phyloP scores from a whole-genome alignment of 2,329 filamentous ascomycete genomes.

The Exophiala calicioides region DNA sequence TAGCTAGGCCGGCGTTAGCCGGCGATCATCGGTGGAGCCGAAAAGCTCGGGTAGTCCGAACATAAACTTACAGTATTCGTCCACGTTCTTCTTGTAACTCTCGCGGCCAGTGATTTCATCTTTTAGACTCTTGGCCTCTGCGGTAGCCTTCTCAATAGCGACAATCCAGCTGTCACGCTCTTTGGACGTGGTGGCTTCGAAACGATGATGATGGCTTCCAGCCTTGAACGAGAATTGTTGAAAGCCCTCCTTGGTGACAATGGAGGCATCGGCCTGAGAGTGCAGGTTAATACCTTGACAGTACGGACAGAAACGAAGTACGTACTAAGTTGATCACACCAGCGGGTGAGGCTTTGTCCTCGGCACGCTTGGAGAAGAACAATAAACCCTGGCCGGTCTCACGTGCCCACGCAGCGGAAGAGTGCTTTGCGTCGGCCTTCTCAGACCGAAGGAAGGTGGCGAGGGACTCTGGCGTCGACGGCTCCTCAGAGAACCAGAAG shows the following conservation, averaged over 20 bases:
- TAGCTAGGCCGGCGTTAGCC: slow-evolving; percentile 40
- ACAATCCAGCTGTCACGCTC: slow-evolving; percentile 93
- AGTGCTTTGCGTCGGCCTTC: slow-evolving; percentile 74
- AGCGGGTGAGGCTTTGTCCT: slow-evolving; percentile 77
- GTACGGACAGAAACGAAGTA: slow-evolving; percentile 47
- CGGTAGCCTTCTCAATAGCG: slow-evolving; percentile 77
- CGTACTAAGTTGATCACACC: slow-evolving; percentile 84
- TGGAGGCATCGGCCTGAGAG: slow-evolving; percentile 62
- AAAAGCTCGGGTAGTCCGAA: slow-evolving; percentile 7
- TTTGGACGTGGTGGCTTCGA: slow-evolving; percentile 73
- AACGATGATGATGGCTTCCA: slow-evolving; percentile 86
- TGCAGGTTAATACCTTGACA: slow-evolving; percentile 35
- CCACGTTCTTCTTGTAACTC: slow-evolving; percentile 82
- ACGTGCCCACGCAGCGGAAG: slow-evolving; percentile 82
- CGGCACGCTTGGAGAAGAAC: slow-evolving; percentile 81
- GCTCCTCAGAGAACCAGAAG: slow-evolving; percentile 80
- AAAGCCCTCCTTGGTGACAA: slow-evolving; percentile 72
- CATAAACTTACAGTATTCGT: slow-evolving; percentile 63
- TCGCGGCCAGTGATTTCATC: slow-evolving; percentile 74
- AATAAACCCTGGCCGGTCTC: slow-evolving; percentile 95
- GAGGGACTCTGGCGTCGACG: slow-evolving; percentile 73
- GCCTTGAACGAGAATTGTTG: slow-evolving; percentile 84
- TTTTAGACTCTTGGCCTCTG: slow-evolving; percentile 80
- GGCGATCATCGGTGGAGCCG: slow-evolving; percentile 21
- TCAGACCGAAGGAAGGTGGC: slow-evolving; percentile 79